Evolutionary conservation across 495 filamentous ascomycete genomes (phyloP), one percentile per base, ranked within the genome.

Genomic region (Lasiosphaeria ovina): DNA sequence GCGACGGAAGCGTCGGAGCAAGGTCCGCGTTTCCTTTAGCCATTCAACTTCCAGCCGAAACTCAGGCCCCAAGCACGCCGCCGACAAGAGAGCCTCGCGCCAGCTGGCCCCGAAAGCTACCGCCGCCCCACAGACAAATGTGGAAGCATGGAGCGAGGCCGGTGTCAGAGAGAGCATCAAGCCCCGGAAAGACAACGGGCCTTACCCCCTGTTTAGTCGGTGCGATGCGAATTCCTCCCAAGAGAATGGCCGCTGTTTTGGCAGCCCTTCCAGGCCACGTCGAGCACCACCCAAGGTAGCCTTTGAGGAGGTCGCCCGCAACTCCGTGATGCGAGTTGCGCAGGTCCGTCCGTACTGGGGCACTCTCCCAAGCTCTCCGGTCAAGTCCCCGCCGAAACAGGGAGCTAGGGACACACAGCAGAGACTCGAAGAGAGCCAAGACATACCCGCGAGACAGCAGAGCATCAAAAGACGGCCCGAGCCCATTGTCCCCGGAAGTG

Each of bases 11-110:
- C 63, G 60, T 7, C 47, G 55, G 17, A 62, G 58, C 63, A 71
- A 61, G 55, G 61, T 67, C 31, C 71, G 65, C 17, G 59, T 70
- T 48, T 71, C 71, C 9, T 69, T 68, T 11, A 42, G n/a, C 33
- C 58, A 61, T 38, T 61, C 67, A 6, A 54, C 57, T 1, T 48
- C 59, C 49, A 69, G 58, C 32, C 53, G 53, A 33, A 57, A 24
- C 11, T 62, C 52, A 9, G 51, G 49, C 14, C 10, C 32, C 47
- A 57, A 64, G 38, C 40, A 35, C 17, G 48, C 12, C 0, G 34
- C 59, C 14, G 40, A 24, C 5, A 64, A 60, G 56, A 57, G 58
- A 50, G 33, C 34, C 6, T 59, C 47, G 44, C 40, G 58, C 42
- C 59, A 63, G 35, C 38, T 51, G 35, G 53, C 34, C n/a, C 53